Evolutionary conservation across 2,329 filamentous ascomycete species (phyloP).

Genomic region (Xylariomycetidae sp.): DNA sequence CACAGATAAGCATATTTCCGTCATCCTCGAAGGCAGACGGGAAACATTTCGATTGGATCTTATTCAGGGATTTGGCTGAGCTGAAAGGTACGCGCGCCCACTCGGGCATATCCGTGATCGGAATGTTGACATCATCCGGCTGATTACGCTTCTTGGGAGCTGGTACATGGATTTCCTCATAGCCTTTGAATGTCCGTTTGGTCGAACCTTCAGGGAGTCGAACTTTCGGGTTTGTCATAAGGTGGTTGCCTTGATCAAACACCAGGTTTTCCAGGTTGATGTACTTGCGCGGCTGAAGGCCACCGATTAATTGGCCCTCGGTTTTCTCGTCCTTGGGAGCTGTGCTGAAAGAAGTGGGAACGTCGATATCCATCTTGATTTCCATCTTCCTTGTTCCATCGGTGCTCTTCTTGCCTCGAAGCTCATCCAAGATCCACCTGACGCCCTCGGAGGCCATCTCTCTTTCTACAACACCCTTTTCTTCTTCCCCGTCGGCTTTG

Average conservation of each 20-base stretch:
- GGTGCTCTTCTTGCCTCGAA: slow-evolving; percentile 66
- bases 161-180: slow-evolving; percentile 97
- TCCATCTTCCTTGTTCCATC: slow-evolving; percentile 67
- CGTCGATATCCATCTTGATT: slow-evolving; percentile 93
- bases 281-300: slow-evolving; percentile 77
- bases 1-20: slow-evolving; percentile 96
- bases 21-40: slow-evolving; percentile 88
- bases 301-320: slow-evolving; percentile 71
- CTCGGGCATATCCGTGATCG: slow-evolving; percentile 82
- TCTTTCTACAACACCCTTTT: slow-evolving; percentile 72
- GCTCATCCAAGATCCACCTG: slow-evolving; percentile 80
- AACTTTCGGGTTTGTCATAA: slow-evolving; percentile 99
- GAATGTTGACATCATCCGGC: slow-evolving; percentile 73
- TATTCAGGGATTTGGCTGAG: slow-evolving; percentile 81
- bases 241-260: slow-evolving; percentile 96
- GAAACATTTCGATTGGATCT: slow-evolving; percentile 92
- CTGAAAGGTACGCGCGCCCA: slow-evolving; percentile 89
- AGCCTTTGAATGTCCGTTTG: slow-evolving; percentile 94
- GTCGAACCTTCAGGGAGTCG: slow-evolving; percentile 90
- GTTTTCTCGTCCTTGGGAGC: slow-evolving; percentile 48
- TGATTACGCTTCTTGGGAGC: slow-evolving; percentile 84
- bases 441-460: slow-evolving; percentile 90
- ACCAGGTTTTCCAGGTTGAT: slow-evolving; percentile 95
- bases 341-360: slow-evolving; percentile 55
- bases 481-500: slow-evolving; percentile 72